Evolutionary conservation across 208 protist genomes (phyloP).

Genomic region (Plasmodiophora brassicae): DNA sequence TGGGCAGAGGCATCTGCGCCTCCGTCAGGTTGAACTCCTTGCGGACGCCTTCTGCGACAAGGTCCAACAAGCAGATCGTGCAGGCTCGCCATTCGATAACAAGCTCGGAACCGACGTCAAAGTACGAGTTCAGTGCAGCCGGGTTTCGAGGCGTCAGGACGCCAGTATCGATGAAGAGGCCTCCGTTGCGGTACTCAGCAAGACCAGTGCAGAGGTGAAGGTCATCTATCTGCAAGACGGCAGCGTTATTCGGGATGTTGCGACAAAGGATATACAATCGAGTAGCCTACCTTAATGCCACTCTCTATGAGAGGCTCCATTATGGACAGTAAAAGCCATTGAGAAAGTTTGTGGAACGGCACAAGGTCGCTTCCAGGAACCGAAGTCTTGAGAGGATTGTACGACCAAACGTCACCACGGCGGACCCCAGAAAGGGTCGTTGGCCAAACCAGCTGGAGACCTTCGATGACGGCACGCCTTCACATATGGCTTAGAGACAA

Average conservation of each 20-base stretch:
- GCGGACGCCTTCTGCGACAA: conserved; percentile 22
- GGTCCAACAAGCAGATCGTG: conserved; percentile 25
- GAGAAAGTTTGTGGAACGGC: conserved; percentile 35
- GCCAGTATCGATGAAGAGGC: conserved; percentile 36
- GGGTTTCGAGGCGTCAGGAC: conserved; percentile 6
- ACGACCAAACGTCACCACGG: conserved; percentile 36
- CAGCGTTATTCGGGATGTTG: not conserved
- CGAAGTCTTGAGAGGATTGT: conserved; percentile 24
- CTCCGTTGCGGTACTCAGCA: conserved; percentile 35
- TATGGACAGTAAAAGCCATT: conserved; percentile 30
- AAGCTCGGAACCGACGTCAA: conserved; percentile 33
- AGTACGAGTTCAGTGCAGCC: not conserved
- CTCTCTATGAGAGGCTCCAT: conserved; percentile 19
- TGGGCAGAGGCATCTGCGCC: not conserved
- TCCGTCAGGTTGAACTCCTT: conserved; percentile 18
- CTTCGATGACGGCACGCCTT: conserved; percentile 31
- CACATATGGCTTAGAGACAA: not conserved
- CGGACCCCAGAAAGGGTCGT: conserved; percentile 25
- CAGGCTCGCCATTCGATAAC: conserved; percentile 32
- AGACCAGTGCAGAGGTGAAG: conserved; percentile 25
- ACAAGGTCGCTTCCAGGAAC: conserved; percentile 8
- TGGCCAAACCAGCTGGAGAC: conserved; percentile 29
- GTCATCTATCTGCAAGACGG: not conserved
- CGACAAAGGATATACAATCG: not conserved
- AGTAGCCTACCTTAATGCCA: conserved; percentile 14